phyloP scores from a whole-genome alignment of 768 basidiomycete species.

The Crucibulum laeve region DNA sequence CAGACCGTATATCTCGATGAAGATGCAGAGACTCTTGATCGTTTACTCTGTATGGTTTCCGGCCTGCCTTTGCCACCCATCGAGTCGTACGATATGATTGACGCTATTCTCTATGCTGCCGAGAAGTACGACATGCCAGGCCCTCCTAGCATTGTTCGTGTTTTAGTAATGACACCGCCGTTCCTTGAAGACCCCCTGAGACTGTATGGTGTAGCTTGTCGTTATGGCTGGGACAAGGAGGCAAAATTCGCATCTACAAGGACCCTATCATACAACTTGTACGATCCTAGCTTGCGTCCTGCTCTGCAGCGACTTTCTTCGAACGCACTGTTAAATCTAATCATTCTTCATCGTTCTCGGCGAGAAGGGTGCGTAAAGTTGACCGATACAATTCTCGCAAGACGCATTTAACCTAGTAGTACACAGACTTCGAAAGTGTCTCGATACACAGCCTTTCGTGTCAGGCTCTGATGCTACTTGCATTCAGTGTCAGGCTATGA shows the following conservation, averaged over 20 bases:
- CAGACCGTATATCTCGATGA: conserved; percentile 54
- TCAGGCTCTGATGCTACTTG: conserved; percentile 40
- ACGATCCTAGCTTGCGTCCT: conserved; percentile 37
- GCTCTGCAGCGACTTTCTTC: conserved; percentile 45
- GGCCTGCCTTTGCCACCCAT: conserved; percentile 49
- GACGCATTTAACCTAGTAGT: too few species aligned
- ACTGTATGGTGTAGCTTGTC: conserved; percentile 49
- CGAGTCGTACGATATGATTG: conserved; percentile 48
- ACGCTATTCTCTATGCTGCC: conserved; percentile 54
- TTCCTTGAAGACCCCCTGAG: conserved; percentile 47
- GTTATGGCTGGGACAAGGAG: conserved; percentile 58
- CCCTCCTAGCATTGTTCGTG: conserved; percentile 54
- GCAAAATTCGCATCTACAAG: conserved; percentile 47
- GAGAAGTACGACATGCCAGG: conserved; percentile 74
- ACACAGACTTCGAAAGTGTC: conserved; percentile 34
- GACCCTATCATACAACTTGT: conserved; percentile 51
- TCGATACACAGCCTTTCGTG: conserved; percentile 59
- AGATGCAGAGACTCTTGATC: conserved; percentile 48
- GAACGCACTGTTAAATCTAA: conserved; percentile 46
- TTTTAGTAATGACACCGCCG: conserved; percentile 48
- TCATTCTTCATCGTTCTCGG: conserved; percentile 50
- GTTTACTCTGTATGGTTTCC: conserved; percentile 56
- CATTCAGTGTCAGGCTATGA: conserved; percentile 39
- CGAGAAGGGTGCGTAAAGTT: conserved; percentile 39
- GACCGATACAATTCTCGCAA: too few species aligned